Evolutionary conservation across 2,329 filamentous ascomycete species (phyloP).

Genomic region (Nigrospora oryzae): DNA sequence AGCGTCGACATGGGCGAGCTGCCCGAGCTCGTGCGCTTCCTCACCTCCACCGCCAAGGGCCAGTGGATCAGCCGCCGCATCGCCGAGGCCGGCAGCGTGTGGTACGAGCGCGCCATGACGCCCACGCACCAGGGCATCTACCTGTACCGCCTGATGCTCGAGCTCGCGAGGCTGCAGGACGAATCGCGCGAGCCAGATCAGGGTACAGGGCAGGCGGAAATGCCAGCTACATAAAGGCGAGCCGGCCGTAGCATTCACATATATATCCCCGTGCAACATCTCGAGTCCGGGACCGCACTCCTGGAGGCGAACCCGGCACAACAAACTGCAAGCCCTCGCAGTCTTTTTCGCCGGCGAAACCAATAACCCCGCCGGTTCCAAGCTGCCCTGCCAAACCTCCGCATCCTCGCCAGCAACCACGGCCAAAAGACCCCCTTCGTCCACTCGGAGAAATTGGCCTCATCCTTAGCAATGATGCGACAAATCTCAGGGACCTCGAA

Average conservation of each 20-base stretch:
- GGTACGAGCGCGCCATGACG: constrained; percentile 53
- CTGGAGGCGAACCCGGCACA: too few relatives aligned
- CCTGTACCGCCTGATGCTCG: constrained; percentile 50
- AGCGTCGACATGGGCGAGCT: constrained; percentile 61
- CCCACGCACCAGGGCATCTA: constrained; percentile 61
- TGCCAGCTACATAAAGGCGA: too few relatives aligned
- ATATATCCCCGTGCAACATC: too few relatives aligned
- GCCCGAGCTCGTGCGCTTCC: constrained; percentile 58
- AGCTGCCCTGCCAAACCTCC: too few relatives aligned
- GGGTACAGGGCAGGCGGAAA: too few relatives aligned
- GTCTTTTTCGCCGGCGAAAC: too few relatives aligned
- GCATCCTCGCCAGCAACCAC: background rate
- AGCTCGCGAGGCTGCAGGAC: constrained; percentile 45
- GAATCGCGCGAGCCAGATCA: too few relatives aligned
- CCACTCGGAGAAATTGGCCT: constrained; percentile 6
- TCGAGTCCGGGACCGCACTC: too few relatives aligned
- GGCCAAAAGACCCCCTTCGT: background rate
- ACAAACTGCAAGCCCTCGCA: too few relatives aligned
- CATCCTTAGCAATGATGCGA: constrained; percentile 2
- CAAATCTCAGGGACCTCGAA: constrained; percentile 2
- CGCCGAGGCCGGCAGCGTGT: constrained; percentile 49
- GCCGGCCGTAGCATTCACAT: too few relatives aligned
- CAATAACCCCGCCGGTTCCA: too few relatives aligned
- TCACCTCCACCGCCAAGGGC: constrained; percentile 26
- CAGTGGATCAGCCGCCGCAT: constrained; percentile 51